These are phyloP conservation scores for Pezicula carpinea DNA, from an alignment of 2,329 filamentous ascomycete species.

Conservation along the genomic window DNA sequence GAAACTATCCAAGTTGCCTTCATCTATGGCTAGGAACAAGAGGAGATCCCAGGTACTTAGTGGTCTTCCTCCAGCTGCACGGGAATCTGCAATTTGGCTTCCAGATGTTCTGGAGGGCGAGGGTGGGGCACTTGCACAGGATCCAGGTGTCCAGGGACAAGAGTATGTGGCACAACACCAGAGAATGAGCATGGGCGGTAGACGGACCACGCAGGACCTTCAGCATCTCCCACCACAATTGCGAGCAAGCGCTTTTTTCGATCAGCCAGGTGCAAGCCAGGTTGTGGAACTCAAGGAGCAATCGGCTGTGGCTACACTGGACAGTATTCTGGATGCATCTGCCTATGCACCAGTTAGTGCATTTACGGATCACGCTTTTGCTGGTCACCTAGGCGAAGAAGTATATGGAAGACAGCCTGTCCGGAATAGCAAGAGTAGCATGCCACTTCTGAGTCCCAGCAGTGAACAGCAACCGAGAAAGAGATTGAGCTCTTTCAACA, in stretches of 20 bases:
- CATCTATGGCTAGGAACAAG: conserved; percentile 58
- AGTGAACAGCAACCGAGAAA: conserved; percentile 35
- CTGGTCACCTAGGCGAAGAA: conserved; percentile 69
- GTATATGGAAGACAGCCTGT: conserved; percentile 63
- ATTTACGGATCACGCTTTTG: conserved; percentile 85
- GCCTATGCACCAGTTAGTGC: conserved; percentile 82
- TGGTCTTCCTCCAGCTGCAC: conserved; percentile 47
- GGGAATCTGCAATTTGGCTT: conserved; percentile 33
- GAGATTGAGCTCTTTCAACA: conserved; percentile 42
- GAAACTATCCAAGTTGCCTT: conserved; percentile 71
- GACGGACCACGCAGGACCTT: conserved; percentile 30
- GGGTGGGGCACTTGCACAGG: conserved; percentile 14
- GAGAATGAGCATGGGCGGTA: conserved; percentile 26
- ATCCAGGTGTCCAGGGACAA: conserved; percentile 19
- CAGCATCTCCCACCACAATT: conserved; percentile 73
- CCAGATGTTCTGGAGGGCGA: conserved; percentile 26
- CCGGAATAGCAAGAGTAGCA: conserved; percentile 45
- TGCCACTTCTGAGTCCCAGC: conserved; percentile 17
- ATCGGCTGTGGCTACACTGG: conserved; percentile 83
- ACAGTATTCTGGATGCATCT: conserved; percentile 88
- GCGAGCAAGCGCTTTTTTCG: conserved; percentile 88
- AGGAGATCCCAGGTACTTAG: conserved; percentile 70
- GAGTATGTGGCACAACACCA: conserved; percentile 30
- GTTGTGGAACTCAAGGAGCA: conserved; percentile 62
- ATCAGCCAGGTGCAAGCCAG: conserved; percentile 53